Base-by-base conservation (phyloP, 2,329 filamentous ascomycete genomes). In the Cercospora canescens region DNA sequence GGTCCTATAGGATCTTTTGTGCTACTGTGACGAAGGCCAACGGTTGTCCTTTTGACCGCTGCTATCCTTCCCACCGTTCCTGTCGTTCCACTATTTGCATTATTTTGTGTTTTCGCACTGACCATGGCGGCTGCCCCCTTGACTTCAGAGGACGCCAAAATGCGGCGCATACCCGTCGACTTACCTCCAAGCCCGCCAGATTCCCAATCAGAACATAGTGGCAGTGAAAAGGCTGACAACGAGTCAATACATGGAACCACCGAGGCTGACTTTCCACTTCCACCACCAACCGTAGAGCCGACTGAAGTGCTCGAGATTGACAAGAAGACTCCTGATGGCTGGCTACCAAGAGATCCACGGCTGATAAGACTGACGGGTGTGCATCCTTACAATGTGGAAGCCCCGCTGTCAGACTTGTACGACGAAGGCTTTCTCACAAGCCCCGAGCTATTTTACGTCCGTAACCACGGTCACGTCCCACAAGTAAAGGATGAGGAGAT, bases 301-400 rank as follows among this genome's bases (percentile, higher is more conserved):
- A 88, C 85, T 56, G 80, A 85, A 48, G 86, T 95, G 12, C 82
- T 96, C 6, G 83, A 88, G n/a, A 80, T 92, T 73, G 93, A 97
- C 76, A 83, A 91, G 69, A 90, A 91, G 68, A 97, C 93, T 0
- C 94, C 94, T 8, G 94, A 97, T 75, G 83, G 80, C 70, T 92
- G 94, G 81, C 91, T 97, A 21, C 85, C 89, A 24, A 85, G 94
- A 76, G 93, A 97, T 79, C 84, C 90, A 1, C 86, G 93, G 45
- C 83, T 97, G 16, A 95, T 97, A 70, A 87, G 94, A 59, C 82
- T 97, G 14, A 97, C 94, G 11, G 94, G 94, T 26, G 86, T 92
- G 6, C 94, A 97, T 78, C 94, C 94, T 1, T 96, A 96, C 82
- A 97, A 97, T 73, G 90, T 91, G 57, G 94, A 97, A 79, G 86